These are phyloP conservation scores for Neurospora sp. DNA, from an alignment of 495 filamentous ascomycete genomes.

Conservation along the genomic window DNA sequence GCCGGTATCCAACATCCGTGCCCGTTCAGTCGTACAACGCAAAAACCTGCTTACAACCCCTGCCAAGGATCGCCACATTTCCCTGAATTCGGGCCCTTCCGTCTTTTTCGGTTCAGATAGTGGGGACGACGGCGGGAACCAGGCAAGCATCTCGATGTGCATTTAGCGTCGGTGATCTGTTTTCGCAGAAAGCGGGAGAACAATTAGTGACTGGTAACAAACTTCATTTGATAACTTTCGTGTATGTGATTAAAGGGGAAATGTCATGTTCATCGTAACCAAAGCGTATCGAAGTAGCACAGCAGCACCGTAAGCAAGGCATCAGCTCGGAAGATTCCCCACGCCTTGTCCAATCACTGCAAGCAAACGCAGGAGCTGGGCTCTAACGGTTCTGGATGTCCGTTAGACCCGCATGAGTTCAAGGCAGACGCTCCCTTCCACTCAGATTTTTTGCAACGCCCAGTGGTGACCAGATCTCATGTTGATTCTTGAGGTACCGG, in stretches of 20 bases:
- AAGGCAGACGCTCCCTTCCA: neutral
- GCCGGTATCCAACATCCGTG: neutral
- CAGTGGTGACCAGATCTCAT: neutral
- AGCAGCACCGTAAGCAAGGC: neutral
- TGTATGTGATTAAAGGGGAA: constrained; percentile 2
- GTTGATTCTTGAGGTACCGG: neutral
- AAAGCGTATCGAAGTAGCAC: neutral
- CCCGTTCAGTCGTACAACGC: neutral
- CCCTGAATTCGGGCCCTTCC: neutral
- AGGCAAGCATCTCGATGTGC: no score
- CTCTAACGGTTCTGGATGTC: neutral
- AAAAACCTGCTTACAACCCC: neutral
- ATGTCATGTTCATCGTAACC: neutral
- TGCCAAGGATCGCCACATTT: neutral
- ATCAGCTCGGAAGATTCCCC: no score
- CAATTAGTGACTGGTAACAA: constrained; percentile 17
- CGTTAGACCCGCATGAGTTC: neutral
- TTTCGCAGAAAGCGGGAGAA: constrained; percentile 10
- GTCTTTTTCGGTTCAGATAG: neutral
- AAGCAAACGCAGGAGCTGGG: neutral
- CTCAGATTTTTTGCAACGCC: neutral
- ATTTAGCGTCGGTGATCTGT: constrained; percentile 26
- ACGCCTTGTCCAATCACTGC: no score
- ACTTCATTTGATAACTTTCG: constrained; percentile 11
- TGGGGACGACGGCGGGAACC: neutral